Base-by-base conservation (phyloP, 1,284 basidiomycete genomes). In the Microbotryum silenes-acaulis region DNA sequence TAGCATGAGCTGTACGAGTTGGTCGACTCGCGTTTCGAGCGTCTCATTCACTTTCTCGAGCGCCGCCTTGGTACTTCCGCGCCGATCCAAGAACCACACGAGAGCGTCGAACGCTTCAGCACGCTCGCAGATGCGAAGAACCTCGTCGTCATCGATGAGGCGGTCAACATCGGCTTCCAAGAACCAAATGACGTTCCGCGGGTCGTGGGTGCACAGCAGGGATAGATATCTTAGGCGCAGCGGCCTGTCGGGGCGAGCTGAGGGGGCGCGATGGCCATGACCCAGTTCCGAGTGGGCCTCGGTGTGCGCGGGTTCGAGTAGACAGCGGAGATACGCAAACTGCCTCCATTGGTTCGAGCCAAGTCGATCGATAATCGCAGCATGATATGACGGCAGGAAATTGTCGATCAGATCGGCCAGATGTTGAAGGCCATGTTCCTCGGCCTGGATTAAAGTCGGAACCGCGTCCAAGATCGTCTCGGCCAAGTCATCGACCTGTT, bases 361-460 rank as follows among this genome's bases (percentile, higher is more conserved):
- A 51, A 74, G 56, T 31, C 62, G 64, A 3, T 68, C 64, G 31
- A 78, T 59, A 16, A 76, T 76, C 25, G 80, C 73, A 29, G 79
- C 78, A 70, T 96, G 91, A 3, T 85, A 74, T 0, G 74, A 70
- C 0, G 89, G 87, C 0, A 82, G 73, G 70, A 85, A 82, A 29
- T 80, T 81, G 68, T 94, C 86, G 46, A 97, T 70, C n/a, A 97
- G 77, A 14, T 77, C 72, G 1, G 89, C 91, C 0, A 89, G 89
- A 63, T 81, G 81, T 20, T 80, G 73, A 14, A 91, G 75, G 59
- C 84, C 85, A 8, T 79, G 72, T 29, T 82, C 78, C 42, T 60
- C 59, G 20, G 55, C 54, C 21, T 67, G 56, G 18, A 69, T 49
- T 21, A 70, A 59, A 10, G 56, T 50, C 21, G 62, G 65, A 3